Base-by-base conservation (phyloP, 768 basidiomycete genomes). In the Collybia mongolica region DNA sequence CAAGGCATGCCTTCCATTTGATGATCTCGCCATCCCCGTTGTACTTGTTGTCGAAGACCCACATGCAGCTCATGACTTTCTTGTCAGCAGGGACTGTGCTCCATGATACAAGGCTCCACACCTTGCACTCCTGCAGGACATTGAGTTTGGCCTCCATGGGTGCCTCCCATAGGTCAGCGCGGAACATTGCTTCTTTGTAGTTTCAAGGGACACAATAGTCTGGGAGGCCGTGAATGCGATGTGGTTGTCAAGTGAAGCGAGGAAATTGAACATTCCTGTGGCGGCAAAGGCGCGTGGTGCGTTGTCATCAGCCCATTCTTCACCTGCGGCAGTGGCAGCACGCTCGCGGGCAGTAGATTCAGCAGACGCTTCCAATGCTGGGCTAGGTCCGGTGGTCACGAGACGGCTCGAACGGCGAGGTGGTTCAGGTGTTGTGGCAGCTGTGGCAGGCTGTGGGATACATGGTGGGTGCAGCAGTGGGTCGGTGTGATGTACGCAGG, bases 31-130 rank as follows among this genome's bases (percentile, higher is more conserved):
- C 70, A 9, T 58, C 39, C 2, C 51, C 55, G 40, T 72, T 60
- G 22, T 54, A 52, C 54, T 75, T 75, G 18, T 54, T 49, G 17
- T 49, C 55, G 50, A 58, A 72, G 9, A 61, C 55, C 62, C 62
- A 62, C 38, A 49, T 49, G 24, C 24, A 26, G 24, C 24, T 26
- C 24, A 26, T 26, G 24, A 26, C 24, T 1, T 59, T 60, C 15
- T 54, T 8, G 2, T 49, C 46, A 0, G 36, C 11, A 0, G 41
- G 29, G 0, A 42, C 45, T 18, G 45, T 4, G 24, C 24, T 26
- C 4, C 24, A 7, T 3, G 24, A 7, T 26, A 26, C 7, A 7
- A 26, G 3, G 7, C 4, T 26, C 24, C 24, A 26, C 4, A 26
- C 24, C 24, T 26, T 26, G 3, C 24, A 7, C 7, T 26, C 24